phyloP scores from a whole-genome alignment of 306 rosid genomes.

The Castanea mollissima region DNA sequence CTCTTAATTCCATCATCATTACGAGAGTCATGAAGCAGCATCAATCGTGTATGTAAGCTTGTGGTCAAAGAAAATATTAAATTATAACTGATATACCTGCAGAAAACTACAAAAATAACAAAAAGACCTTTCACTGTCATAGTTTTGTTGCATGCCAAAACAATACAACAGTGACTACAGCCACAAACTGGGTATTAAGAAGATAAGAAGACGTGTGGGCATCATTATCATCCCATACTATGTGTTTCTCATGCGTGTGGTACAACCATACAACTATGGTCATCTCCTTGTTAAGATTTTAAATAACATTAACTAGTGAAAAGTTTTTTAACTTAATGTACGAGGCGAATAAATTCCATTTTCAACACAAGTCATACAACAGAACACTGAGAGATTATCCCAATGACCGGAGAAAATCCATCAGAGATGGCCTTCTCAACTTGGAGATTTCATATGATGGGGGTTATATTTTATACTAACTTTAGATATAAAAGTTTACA shows the following conservation, averaged over 20 bases:
- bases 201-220: background rate
- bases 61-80: conserved; percentile 56
- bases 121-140: conserved; percentile 5
- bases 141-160: background rate
- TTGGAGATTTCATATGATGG: background rate
- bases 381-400: background rate
- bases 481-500: background rate
- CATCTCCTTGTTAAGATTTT: background rate
- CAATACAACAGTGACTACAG: background rate
- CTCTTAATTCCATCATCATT: conserved; percentile 99
- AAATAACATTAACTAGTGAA: background rate
- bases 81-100: background rate
- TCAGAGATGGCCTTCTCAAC: background rate
- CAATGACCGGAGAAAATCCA: background rate
- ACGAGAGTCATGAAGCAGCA: conserved; percentile 95
- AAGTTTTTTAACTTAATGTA: background rate
- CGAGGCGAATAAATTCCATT: background rate
- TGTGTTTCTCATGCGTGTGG: background rate
- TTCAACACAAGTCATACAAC: background rate
- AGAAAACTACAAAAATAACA: background rate
- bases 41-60: conserved; percentile 72
- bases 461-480: background rate
- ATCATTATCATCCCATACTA: background rate
- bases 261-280: background rate
- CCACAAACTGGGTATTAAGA: background rate